Evolutionary conservation across 306 rosid genomes (phyloP), one percentile per base, ranked within the genome.

Genomic region (Sphenostylis stenocarpa): DNA sequence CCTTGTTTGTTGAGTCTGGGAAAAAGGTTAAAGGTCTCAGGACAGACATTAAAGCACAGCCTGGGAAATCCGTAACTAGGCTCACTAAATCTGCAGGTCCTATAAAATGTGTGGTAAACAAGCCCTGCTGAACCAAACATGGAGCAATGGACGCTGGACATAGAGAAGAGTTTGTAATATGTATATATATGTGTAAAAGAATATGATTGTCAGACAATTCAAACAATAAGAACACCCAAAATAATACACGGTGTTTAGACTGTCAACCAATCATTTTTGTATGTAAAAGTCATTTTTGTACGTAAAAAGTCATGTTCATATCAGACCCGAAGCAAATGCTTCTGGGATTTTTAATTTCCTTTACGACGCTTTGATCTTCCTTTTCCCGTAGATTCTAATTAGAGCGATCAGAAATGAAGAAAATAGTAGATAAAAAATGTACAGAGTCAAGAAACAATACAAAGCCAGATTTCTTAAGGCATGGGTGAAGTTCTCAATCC

Each of bases 61-160:
- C 90, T 4, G 91, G 84, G 15, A 12, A 47, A 28, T 47, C 49
- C 0, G 90, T 77, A 21, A 6, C 71, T 11, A 10, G 8, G 31
- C 86, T 90, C 19, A 84, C 90, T 7, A 84, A 85, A 36, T 84
- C 62, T 73, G 11, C 88, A 0, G 94, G 94, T 23, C 62, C 85
- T 76, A 44, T 88, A 10, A 72, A 79, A 47, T 88, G 91, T 47
- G 2, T 0, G 6, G 0, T 2, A 17, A 33, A 70, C 17, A 16
- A 76, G 80, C 78, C 78, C 16, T 88, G 87, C 75, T 85, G 66
- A 77, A 23, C 21, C 29, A 61, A 15, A 64, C 21, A 47, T 21
- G 47, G 29, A 77, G 38, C 28, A 67, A 9, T 75, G 60, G 9
- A 53, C 20, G 23, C 72, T 52, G 17, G 12, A 34, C 34, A 13